Evolutionary conservation across 108 stramenopile species (phyloP), one percentile per base, ranked within the genome.

Genomic region (Nitzschia putrida): DNA sequence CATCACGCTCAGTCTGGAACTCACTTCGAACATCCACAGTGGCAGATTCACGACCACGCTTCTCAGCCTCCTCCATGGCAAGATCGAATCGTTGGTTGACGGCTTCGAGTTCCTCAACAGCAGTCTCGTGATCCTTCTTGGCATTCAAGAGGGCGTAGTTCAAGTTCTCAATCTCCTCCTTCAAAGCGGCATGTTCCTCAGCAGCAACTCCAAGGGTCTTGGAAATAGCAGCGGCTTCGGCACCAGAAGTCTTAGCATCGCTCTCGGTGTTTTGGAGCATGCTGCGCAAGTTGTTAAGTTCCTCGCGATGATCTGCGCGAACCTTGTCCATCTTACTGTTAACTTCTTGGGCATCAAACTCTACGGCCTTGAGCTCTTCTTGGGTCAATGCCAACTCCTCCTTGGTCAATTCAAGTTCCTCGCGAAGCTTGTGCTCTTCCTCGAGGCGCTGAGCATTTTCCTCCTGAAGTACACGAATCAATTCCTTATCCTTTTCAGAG

Each of bases 51-150:
- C 49, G 50, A 47, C 82, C 86, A 50, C 60, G 38, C 39, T 76
- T 77, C 44, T 81, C 72, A 47, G 82, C 79, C 63, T 83, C 82
- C 40, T 80, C 60, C 49, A 78, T 67, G 22, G 72, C 87, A 42
- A 85, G 89, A 65, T 94, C 93, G 72, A 91, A 91, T 20, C 88
- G 75, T 39, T 77, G 57, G 42, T 83, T 83, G 59, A 94, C 78
- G 7, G 83, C 88, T 20, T 89, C 90, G 66, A 94, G 70, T 72
- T 94, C 92, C 4, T 83, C 75, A 43, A 86, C 72, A 23, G 89
- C 47, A 5, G 75, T 59, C 43, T 84, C 78, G 41, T 79, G 75
- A 76, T 94, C 92, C 23, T 71, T 53, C 68, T 90, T 90, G 59
- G 86, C 85, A 56, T 91, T 94, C 39, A 79, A 41, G 23, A 94